Conservation (phyloP, 1,284 basidiomycete genomes). For the Ustilago vetiveriae region DNA sequence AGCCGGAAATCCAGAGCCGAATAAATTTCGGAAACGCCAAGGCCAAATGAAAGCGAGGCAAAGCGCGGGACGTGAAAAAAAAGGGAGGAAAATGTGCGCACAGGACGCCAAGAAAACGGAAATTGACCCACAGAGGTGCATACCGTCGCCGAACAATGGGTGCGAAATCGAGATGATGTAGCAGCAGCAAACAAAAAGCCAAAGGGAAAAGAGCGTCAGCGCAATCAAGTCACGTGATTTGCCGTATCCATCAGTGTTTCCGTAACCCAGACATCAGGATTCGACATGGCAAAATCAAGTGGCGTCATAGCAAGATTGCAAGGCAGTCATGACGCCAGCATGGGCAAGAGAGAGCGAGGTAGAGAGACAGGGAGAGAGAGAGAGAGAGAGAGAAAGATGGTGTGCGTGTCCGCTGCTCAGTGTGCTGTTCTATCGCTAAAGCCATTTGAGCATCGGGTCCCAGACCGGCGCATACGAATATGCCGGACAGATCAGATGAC, state of each 20-base stretch:
- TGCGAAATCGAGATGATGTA: slow-evolving; percentile 3
- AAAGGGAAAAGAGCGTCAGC: no score
- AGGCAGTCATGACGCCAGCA: neutral
- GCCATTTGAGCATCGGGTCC: neutral
- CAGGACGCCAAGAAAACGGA: neutral
- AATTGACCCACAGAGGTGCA: no score
- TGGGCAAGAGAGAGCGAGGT: neutral
- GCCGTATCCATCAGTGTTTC: slow-evolving; percentile 4
- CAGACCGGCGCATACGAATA: no score
- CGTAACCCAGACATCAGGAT: neutral
- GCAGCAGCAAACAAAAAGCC: neutral
- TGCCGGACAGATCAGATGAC: neutral
- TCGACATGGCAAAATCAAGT: neutral
- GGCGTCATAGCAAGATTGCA: neutral
- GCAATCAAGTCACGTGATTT: slow-evolving; percentile 29
- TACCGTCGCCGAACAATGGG: no score
- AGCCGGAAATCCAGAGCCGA: neutral
- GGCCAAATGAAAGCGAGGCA: no score
- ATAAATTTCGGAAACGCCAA: no score
- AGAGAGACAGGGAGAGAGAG: neutral
- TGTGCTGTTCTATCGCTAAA: slow-evolving; percentile 14
- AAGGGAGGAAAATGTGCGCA: neutral
- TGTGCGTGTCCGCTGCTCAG: slow-evolving; percentile 36
- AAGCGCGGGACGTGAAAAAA: no score
- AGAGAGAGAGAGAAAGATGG: neutral